Base-by-base conservation (phyloP, 2,329 filamentous ascomycete genomes). In the Thelonectria rubi region DNA sequence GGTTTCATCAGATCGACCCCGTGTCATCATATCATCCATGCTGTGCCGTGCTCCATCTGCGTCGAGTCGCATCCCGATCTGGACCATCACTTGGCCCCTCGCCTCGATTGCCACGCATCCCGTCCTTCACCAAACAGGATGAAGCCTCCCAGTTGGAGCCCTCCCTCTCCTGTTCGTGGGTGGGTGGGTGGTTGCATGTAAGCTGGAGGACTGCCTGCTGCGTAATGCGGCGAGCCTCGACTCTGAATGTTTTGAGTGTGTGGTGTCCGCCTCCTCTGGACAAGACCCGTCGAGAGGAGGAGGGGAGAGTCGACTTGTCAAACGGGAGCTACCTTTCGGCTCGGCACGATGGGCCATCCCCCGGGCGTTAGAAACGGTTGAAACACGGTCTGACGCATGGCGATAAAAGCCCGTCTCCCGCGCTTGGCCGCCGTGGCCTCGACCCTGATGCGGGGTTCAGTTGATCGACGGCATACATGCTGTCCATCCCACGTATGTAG, bases 1-100 rank as follows among this genome's bases (percentile, higher is more conserved):
- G 39, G 32, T 55, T 52, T 51, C 51, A 55, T 40, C 51, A 37
- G 57, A 60, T 60, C 57, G 57, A 45, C 46, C 24, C 24, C 37
- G 39, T 55, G 46, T 37, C 58, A 55, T 46, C 18, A 39, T 26
- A 47, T 51, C 51, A 46, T 40, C 18, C 34, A 45, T 45, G 39
- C 15, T 34, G 32, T 17, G 12, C 43, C 20, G 49, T 46, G 18
- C 56, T 55, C 51, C 17, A 39, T 46, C 48, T 24, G 32, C 11
- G 37, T 14, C 55, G 39, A 24, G 40, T 40, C 30, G 39, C n/a
- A 39, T 51, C 20, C 46, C 51, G 46, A 45, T 55, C 46, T 39
- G 26, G 4, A 20, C 17, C 30, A 18, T 5, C 15, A 7, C 18
- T 26, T 34, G 17, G 20, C 26, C 7, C 32, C 9, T 8, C 9